Base-by-base conservation (phyloP, 306 rosid genomes). In the Sesbania bispinosa region DNA sequence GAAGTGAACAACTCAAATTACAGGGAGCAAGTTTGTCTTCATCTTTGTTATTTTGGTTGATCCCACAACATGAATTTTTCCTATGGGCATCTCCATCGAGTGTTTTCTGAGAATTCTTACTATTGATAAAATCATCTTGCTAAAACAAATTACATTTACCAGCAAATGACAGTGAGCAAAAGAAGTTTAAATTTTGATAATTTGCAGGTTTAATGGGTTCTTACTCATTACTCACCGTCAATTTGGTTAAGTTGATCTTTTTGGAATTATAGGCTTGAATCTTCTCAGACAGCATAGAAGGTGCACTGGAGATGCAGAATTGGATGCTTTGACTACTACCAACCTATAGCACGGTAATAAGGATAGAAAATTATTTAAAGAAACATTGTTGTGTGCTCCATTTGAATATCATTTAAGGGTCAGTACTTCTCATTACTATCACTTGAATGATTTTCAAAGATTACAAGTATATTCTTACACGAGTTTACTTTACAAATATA, bases 211-310 rank as follows among this genome's bases (percentile, higher is more conserved):
- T 78, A 50, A 59, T 13, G 52, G 62, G 78, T 52, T 71, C 78
- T 41, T 30, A 70, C 7, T 81, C 80, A 67, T n/a, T 65, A 67
- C 81, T 73, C 73, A 76, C 73, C 57, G 41, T 35, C 75, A 51
- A 67, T 43, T 66, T 68, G 63, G 74, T 72, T 47, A 67, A 58
- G 73, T 83, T 79, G 68, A 21, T 75, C 53, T 79, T 80, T 29
- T 42, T 53, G 3, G 83, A 79, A 74, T 61, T 26, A 74, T 54
- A 27, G 16, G 84, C 65, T 38, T 75, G 84, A 80, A 71, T 78
- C 54, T 76, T 81, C 74, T 81, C 84, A 1, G 77, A 50, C 32
- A 59, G 36, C 67, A 67, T 41, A 53, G 88, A 80, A 57, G 85
- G 82, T 16, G 74, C 65, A 36, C 27, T 62, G 19, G 81, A 69